phyloP scores from a whole-genome alignment of 148 eudicot genomes.

The Rhododendron molle region DNA sequence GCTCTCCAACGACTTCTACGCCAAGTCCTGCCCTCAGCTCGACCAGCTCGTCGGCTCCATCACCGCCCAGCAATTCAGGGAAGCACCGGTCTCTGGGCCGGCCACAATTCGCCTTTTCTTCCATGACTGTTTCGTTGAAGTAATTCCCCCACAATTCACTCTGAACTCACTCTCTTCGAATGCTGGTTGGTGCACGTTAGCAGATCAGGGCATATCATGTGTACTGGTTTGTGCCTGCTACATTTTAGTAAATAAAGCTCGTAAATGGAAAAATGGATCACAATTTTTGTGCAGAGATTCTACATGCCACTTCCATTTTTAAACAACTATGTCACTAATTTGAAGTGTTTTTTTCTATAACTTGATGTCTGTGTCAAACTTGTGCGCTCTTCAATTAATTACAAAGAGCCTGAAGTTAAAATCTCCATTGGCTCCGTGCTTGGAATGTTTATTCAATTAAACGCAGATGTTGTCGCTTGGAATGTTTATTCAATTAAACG shows the following conservation, averaged over 20 bases:
- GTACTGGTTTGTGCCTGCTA: neutral
- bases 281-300: too few species aligned
- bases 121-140: slow-evolving; percentile 93
- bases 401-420: too few species aligned
- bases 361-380: too few species aligned
- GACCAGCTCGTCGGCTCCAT: slow-evolving; percentile 69
- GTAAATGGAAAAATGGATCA: neutral
- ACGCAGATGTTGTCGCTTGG: too few species aligned
- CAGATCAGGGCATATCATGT: neutral
- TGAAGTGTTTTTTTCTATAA: too few species aligned
- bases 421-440: too few species aligned
- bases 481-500: too few species aligned
- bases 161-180: neutral
- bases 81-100: slow-evolving; percentile 57
- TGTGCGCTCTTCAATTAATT: too few species aligned
- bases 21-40: slow-evolving; percentile 70
- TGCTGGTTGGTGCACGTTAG: neutral
- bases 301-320: too few species aligned
- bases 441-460: too few species aligned
- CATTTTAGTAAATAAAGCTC: neutral
- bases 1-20: slow-evolving; percentile 63
- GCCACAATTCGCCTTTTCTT: slow-evolving; percentile 94
- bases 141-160: slow-evolving; percentile 15
- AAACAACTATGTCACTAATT: too few species aligned
- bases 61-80: slow-evolving; percentile 56